Conservation (phyloP, 129 eudicot genomes). For the Ambrosia trifida region DNA sequence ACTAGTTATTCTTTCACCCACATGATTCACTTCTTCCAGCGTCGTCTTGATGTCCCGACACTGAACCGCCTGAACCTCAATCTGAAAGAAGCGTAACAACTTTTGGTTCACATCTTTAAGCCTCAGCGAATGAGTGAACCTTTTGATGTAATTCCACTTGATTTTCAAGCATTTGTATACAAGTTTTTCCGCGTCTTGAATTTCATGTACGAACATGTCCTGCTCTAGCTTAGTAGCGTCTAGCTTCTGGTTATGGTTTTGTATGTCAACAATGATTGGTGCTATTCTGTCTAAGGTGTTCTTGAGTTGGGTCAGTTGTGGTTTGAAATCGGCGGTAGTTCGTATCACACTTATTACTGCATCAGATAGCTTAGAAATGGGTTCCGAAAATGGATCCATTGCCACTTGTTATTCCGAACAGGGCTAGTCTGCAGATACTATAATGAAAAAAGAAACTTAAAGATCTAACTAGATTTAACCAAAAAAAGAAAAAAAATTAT, state of each 20-base stretch:
- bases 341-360: background rate
- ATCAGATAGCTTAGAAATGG: background rate
- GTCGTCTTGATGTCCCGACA: slow-evolving; percentile 21
- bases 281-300: background rate
- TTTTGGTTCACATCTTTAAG: slow-evolving; percentile 14
- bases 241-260: background rate
- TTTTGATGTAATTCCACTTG: slow-evolving; percentile 19
- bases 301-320: slow-evolving; percentile 6
- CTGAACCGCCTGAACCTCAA: slow-evolving; percentile 30
- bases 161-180: slow-evolving; percentile 24
- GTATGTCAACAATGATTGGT: slow-evolving; percentile 2
- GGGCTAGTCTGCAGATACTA: too few species aligned
- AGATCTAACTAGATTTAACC: too few species aligned
- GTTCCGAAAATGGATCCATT: background rate
- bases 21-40: slow-evolving; percentile 6
- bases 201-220: slow-evolving; percentile 3
- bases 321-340: slow-evolving; percentile 28
- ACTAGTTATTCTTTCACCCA: background rate
- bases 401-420: too few species aligned
- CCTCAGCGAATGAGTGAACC: slow-evolving; percentile 21
- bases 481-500: too few species aligned
- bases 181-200: slow-evolving; percentile 19
- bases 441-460: too few species aligned
- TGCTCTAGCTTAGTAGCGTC: background rate
- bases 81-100: slow-evolving; percentile 26